A percentile compares a stretch with the other conserved stretches of the same genome.
These are phyloP conservation scores for Penicillium egyptiacum DNA, from an alignment of 495 filamentous ascomycete genomes.

Conservation along the genomic window DNA sequence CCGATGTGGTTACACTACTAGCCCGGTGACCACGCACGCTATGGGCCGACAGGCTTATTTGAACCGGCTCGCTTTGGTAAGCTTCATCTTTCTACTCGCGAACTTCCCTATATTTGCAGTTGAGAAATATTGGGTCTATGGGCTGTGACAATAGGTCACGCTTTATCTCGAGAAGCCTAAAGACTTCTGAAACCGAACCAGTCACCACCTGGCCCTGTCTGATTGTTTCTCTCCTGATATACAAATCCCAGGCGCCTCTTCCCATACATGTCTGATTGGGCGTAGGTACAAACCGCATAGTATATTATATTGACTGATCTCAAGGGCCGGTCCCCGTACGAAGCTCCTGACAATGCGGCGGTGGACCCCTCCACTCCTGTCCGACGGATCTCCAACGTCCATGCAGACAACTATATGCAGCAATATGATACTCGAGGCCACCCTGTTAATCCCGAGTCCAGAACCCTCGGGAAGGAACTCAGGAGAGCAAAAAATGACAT, in stretches of 20 bases:
- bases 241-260: neutral
- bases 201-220: neutral
- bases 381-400: constrained; percentile 36
- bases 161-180: neutral
- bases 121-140: neutral
- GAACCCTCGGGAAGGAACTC: constrained; percentile 41
- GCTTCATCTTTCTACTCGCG: constrained; percentile 22
- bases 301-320: constrained; percentile 22
- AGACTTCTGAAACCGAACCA: neutral
- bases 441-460: constrained; percentile 61
- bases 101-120: constrained; percentile 1
- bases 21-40: constrained; percentile 5
- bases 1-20: constrained; percentile 8
- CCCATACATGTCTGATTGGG: neutral
- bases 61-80: constrained; percentile 55
- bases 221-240: neutral
- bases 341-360: constrained; percentile 49
- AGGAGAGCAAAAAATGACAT: constrained; percentile 59
- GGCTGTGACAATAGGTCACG: neutral
- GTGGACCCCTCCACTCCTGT: constrained; percentile 23
- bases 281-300: neutral
- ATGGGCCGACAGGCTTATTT: constrained; percentile 56
- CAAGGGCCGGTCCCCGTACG: constrained; percentile 74
- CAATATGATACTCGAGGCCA: constrained; percentile 70
- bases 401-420: constrained; percentile 55